Base-by-base conservation (phyloP, 768 basidiomycete genomes). In the Phylloporus sp. region DNA sequence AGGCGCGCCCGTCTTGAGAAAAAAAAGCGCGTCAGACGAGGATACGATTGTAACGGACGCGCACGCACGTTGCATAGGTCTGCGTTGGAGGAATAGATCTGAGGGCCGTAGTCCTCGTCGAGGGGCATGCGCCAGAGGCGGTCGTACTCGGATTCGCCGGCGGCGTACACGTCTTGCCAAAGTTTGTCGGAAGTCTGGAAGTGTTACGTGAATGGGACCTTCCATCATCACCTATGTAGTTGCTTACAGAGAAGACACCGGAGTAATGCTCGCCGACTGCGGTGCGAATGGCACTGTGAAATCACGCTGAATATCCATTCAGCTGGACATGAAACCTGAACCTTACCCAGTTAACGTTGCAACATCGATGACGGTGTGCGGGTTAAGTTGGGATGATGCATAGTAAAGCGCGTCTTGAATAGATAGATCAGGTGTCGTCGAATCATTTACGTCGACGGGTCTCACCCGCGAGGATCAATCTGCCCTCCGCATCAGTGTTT, bases 61-160 rank as follows among this genome's bases (percentile, higher is more conserved):
- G 24, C 20, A 51, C 49, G 17, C 24, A 52, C 48, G 56, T 91
- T 92, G 66, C 84, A 83, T 27, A 92, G 71, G 63, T 92, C 90
- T 21, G 88, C 89, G 56, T 89, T 90, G 22, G 81, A 83, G 7
- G 73, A 74, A 61, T 81, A 66, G 56, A 94, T 92, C 62, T 89
- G 88, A 10, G 80, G 77, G 1, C 78, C 81, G 54, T 75, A 94
- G 46, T 83, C 87, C 35, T 90, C 87, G 56, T 89, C 84, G 43
- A 94, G 78, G 9, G 90, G 90, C 82, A 93, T 81, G 22, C 90
- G 80, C 90, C 90, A 93, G 75, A 94, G 83, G 44, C 82, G 80
- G 66, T 91, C 89, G 58, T 85, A 78, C 57, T 90, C 86, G 13
- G 68, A 65, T 68, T 82, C 79, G 10, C 87, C 89, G 3, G 90